Percentiles rank a stretch among this genome's conserved stretches.
phyloP scores from a whole-genome alignment of 371 early-diverging fungal species.

The Rhizomucor pusillus region DNA sequence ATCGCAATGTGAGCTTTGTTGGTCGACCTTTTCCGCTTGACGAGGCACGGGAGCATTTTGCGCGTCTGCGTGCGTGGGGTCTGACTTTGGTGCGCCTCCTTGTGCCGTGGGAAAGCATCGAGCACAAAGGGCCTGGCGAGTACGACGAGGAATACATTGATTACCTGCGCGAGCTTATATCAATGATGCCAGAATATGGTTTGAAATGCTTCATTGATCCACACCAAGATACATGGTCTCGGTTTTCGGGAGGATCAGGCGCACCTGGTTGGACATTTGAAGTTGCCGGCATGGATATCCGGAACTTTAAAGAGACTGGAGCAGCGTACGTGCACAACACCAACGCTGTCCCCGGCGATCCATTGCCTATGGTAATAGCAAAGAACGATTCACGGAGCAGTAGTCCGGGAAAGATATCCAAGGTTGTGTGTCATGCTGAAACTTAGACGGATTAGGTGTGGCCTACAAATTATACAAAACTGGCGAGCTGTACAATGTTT shows the following conservation, averaged over 20 bases:
- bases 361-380: conserved; percentile 64
- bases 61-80: conserved; percentile 74
- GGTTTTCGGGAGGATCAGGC: conserved; percentile 68
- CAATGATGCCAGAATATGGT: conserved; percentile 67
- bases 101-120: conserved; percentile 84
- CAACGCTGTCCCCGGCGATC: conserved; percentile 61
- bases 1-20: conserved; percentile 60
- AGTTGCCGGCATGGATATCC: conserved; percentile 65
- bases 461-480: conserved; percentile 82
- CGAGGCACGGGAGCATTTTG: conserved; percentile 77
- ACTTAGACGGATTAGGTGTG: too few relatives aligned
- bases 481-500: conserved; percentile 83
- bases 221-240: conserved; percentile 72
- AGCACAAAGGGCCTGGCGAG: conserved; percentile 67
- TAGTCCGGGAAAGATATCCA: too few relatives aligned
- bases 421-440: too few relatives aligned
- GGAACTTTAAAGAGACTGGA: conserved; percentile 67
- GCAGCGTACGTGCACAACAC: conserved; percentile 78
- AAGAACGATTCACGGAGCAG: background rate
- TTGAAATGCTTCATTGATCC: conserved; percentile 82
- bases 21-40: conserved; percentile 75
- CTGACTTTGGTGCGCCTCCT: conserved; percentile 70
- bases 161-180: conserved; percentile 62
- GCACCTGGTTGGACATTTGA: conserved; percentile 77
- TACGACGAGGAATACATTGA: conserved; percentile 84